phyloP scores from a whole-genome alignment of 1,139 yeast genomes.

The Saccharomyces hybrid region DNA sequence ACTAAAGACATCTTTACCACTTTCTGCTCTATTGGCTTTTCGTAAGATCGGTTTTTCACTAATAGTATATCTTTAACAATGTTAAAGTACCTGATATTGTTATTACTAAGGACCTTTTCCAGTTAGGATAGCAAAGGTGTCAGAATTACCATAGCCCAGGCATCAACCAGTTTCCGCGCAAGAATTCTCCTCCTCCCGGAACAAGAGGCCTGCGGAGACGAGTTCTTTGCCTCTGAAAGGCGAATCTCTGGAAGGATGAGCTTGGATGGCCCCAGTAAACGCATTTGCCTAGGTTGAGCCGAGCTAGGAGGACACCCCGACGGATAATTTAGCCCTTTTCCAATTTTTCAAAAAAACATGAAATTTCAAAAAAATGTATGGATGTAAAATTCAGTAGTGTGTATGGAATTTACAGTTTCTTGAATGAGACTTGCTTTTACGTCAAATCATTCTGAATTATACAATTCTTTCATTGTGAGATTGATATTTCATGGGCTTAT shows the following conservation, averaged over 20 bases:
- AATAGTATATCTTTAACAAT: not conserved
- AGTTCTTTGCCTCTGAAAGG: not conserved
- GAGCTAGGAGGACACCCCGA: not conserved
- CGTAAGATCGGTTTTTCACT: not conserved
- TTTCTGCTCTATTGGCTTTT: conserved; percentile 9
- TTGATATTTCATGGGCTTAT: not conserved
- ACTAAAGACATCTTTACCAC: conserved; percentile 47
- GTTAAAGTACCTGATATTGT: not conserved
- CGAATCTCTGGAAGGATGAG: not conserved
- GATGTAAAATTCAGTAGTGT: not conserved
- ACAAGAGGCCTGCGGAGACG: not conserved
- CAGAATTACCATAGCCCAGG: not conserved
- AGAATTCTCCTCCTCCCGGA: not conserved
- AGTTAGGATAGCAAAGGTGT: not conserved
- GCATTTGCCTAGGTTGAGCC: not conserved
- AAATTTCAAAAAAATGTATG: not conserved
- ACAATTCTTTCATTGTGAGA: not conserved
- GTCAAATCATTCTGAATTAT: not conserved
- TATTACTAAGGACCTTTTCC: not conserved
- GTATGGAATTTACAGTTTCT: not conserved
- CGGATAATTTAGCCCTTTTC: not conserved
- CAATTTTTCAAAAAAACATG: conserved; percentile 7
- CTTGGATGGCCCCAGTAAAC: not conserved
- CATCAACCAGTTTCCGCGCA: not conserved
- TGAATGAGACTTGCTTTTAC: not conserved